Percentiles rank a stretch among this genome's conserved stretches.
phyloP scores from a whole-genome alignment of 2,329 filamentous ascomycete species.

The Cladosporium halotolerans region DNA sequence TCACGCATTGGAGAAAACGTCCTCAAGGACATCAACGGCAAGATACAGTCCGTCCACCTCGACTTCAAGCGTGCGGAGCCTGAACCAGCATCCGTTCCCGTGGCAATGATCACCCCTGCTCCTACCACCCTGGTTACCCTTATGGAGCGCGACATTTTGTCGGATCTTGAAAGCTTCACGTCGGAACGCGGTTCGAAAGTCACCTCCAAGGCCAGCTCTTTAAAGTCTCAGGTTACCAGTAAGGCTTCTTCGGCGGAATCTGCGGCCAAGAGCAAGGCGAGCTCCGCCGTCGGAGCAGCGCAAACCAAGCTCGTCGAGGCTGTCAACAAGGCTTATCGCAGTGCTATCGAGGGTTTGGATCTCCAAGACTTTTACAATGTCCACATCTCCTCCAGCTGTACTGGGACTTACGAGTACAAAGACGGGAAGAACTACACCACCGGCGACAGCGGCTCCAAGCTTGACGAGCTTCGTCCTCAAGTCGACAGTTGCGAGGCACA shows the following conservation, averaged over 20 bases:
- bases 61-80: slow-evolving; percentile 16
- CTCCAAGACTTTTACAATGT: slow-evolving; percentile 56
- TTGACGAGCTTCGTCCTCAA: slow-evolving; percentile 31
- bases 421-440: slow-evolving; percentile 39
- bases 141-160: slow-evolving; percentile 11
- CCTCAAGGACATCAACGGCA: slow-evolving; percentile 25
- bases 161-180: slow-evolving; percentile 13
- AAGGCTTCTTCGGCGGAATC: slow-evolving; percentile 18
- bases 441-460: slow-evolving; percentile 39
- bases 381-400: slow-evolving; percentile 56
- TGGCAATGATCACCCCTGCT: slow-evolving; percentile 8
- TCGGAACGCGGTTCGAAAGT: slow-evolving; percentile 14
- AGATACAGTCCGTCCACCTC: slow-evolving; percentile 17
- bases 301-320: slow-evolving; percentile 38
- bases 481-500: slow-evolving; percentile 43
- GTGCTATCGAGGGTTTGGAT: slow-evolving; percentile 43
- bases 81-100: slow-evolving; percentile 4
- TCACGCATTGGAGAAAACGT: slow-evolving; percentile 45
- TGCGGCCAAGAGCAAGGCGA: slow-evolving; percentile 19
- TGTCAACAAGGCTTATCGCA: slow-evolving; percentile 31
- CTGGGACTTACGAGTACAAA: slow-evolving; percentile 38
- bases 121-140: slow-evolving; percentile 18
- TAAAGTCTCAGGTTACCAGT: slow-evolving; percentile 19
- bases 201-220: slow-evolving; percentile 17
- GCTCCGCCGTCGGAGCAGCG: slow-evolving; percentile 24